Percentiles rank a stretch among this genome's conserved stretches.
Conservation (phyloP, 164 flowering plant genomes). For the Liriodendron chinense region DNA sequence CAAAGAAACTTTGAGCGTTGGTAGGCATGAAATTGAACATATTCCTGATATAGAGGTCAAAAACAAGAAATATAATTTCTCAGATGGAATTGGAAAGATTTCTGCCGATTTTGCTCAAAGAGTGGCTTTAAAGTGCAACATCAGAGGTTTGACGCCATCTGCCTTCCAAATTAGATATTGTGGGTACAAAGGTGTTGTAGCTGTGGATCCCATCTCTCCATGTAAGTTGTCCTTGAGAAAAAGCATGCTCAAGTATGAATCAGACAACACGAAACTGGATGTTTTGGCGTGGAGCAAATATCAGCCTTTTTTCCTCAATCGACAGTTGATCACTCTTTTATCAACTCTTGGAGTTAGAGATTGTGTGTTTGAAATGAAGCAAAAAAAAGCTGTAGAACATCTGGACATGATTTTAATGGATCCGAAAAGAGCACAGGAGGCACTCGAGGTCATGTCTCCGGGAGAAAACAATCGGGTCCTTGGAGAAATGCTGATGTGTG, state of each 20-base stretch:
- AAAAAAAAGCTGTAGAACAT: conserved; percentile 56
- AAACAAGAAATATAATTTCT: conserved; percentile 46
- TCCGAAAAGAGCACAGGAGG: conserved; percentile 62
- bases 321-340: conserved; percentile 74
- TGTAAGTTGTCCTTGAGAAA: conserved; percentile 58
- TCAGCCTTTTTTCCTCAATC: conserved; percentile 83
- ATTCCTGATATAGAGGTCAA: conserved; percentile 54
- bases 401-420: conserved; percentile 55
- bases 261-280: conserved; percentile 58
- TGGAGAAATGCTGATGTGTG: conserved; percentile 74
- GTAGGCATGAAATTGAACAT: conserved; percentile 39
- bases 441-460: conserved; percentile 63
- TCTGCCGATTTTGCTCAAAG: conserved; percentile 61
- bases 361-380: conserved; percentile 59
- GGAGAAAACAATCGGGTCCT: conserved; percentile 69
- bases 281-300: conserved; percentile 72
- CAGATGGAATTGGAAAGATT: conserved; percentile 97
- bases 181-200: conserved; percentile 94
- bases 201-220: conserved; percentile 64
- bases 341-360: conserved; percentile 85
- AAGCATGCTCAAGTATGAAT: conserved; percentile 76
- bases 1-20: conserved; percentile 61
- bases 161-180: conserved; percentile 85
- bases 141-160: conserved; percentile 48
- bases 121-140: conserved; percentile 72